Conservation (phyloP, 495 filamentous ascomycete genomes). For the Penicillium simplicissimum region DNA sequence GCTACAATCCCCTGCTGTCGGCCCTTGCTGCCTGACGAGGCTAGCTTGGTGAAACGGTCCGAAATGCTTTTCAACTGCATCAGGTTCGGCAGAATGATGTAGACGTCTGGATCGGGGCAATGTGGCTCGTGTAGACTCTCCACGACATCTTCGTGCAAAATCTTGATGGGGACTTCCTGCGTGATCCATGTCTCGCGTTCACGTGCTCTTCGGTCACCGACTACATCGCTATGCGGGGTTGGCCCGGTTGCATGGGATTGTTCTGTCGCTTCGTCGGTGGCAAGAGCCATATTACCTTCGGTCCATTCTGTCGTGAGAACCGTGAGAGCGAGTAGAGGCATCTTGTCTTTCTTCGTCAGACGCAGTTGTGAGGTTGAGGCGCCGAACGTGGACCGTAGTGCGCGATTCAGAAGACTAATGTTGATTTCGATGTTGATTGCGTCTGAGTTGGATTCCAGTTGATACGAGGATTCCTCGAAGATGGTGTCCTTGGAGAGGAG, state of each 20-base stretch:
- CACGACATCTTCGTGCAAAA: constrained; percentile 76
- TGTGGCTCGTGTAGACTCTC: constrained; percentile 86
- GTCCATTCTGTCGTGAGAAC: constrained; percentile 62
- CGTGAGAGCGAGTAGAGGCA: constrained; percentile 82
- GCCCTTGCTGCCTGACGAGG: constrained; percentile 36
- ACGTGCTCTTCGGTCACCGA: constrained; percentile 45
- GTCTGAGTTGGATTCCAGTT: constrained; percentile 74
- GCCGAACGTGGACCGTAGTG: constrained; percentile 78
- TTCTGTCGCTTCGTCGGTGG: constrained; percentile 36
- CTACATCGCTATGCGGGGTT: constrained; percentile 37
- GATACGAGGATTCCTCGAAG: constrained; percentile 70
- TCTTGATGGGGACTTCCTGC: constrained; percentile 93
- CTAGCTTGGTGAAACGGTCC: constrained; percentile 89
- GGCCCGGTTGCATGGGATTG: constrained; percentile 11
- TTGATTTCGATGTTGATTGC: constrained; percentile 96
- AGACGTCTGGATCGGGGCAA: constrained; percentile 88
- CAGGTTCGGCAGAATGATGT: constrained; percentile 84
- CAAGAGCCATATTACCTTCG: constrained; percentile 47
- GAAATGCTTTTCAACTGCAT: constrained; percentile 85
- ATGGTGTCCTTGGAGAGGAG: constrained; percentile 64
- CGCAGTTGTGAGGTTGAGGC: constrained; percentile 79
- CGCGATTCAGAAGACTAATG: constrained; percentile 74
- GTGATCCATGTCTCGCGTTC: constrained; percentile 86
- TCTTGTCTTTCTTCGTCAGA: constrained; percentile 85
- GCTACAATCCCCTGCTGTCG: constrained; percentile 17